phyloP scores from a whole-genome alignment of 2,329 filamentous ascomycete genomes.

The Fusarium abutilonis region DNA sequence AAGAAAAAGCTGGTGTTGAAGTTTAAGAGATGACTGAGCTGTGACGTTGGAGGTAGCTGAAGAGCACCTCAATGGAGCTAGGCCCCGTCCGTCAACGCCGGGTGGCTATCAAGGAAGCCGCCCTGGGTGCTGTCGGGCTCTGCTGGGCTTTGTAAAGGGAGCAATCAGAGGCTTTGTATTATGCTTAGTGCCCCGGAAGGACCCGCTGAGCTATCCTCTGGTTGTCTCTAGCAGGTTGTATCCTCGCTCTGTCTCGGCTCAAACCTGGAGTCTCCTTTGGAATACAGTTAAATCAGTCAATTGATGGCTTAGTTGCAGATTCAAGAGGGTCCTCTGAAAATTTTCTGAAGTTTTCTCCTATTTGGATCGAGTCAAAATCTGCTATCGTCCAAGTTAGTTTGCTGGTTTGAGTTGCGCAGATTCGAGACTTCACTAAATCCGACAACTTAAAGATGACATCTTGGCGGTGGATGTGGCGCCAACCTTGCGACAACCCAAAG shows the following conservation, averaged over 20 bases:
- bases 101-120: constrained; percentile 35
- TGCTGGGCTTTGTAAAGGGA: constrained; percentile 19
- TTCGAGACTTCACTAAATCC: not conserved
- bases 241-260: constrained; percentile 46
- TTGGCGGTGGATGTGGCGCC: constrained; percentile 5
- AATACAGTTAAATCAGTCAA: constrained; percentile 10
- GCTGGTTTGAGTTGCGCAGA: not conserved
- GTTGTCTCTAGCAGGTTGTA: constrained; percentile 15
- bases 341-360: not conserved
- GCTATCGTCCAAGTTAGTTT: not conserved
- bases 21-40: constrained; percentile 35
- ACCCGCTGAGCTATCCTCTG: constrained; percentile 38
- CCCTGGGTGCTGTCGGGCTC: constrained; percentile 21
- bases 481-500: constrained; percentile 1
- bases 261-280: constrained; percentile 22
- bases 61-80: constrained; percentile 4
- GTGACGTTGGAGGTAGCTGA: constrained; percentile 37
- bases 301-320: not conserved
- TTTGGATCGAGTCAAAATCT: not conserved
- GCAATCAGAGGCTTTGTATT: constrained; percentile 46
- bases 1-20: constrained; percentile 32
- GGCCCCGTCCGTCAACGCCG: constrained; percentile 18
- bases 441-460: not conserved
- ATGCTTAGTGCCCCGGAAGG: constrained; percentile 45
- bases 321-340: not conserved